Conservation (phyloP, 1,284 basidiomycete genomes). For the Puccinia brachypodii region DNA sequence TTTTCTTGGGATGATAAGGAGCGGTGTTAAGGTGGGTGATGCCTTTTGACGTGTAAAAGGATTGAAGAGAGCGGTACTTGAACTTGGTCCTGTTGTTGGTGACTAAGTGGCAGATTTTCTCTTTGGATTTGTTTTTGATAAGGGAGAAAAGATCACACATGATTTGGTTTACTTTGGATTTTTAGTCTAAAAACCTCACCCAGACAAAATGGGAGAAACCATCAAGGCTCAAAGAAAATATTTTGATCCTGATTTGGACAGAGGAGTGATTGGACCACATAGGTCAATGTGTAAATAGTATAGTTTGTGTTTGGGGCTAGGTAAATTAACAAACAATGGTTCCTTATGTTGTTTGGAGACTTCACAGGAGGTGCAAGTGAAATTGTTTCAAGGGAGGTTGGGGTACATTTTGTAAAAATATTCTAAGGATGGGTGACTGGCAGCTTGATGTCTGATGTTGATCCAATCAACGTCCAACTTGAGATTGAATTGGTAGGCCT, state of each 20-base stretch:
- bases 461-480: neutral
- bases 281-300: neutral
- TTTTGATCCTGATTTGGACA: neutral
- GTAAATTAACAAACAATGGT: neutral
- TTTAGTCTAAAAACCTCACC: neutral
- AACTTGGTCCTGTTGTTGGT: neutral
- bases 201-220: neutral
- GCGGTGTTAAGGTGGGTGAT: neutral
- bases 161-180: neutral
- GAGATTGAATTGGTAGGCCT: neutral
- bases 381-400: neutral
- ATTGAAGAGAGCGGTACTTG: neutral
- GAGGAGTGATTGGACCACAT: neutral
- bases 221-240: conserved; percentile 5
- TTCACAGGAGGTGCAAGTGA: neutral
- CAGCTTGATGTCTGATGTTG: neutral
- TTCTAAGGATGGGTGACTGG: neutral
- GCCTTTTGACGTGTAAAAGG: neutral
- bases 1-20: neutral
- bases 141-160: neutral
- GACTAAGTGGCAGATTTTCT: neutral
- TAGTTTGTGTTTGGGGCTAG: neutral
- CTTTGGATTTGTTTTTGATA: neutral
- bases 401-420: neutral
- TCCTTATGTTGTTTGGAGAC: neutral